Conservation (phyloP, 306 rosid genomes). For the Vigna trinervia region DNA sequence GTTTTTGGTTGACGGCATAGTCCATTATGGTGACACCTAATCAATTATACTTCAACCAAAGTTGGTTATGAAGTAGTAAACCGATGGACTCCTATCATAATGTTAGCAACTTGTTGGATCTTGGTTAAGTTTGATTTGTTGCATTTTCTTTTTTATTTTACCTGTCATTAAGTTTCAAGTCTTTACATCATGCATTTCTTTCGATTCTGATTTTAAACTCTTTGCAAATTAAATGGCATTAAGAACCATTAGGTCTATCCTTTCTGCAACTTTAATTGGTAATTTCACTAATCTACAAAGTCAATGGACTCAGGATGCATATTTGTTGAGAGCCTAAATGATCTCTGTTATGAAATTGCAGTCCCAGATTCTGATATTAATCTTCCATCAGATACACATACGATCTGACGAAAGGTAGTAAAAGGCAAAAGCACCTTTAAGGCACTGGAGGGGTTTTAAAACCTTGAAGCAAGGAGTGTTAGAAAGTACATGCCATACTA, state of each 20-base stretch:
- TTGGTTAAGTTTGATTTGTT: conserved; percentile 24
- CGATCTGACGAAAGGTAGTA: no score
- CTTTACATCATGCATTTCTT: conserved; percentile 11
- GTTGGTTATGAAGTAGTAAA: neutral
- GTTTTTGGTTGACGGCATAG: neutral
- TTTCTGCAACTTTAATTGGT: conserved; percentile 26
- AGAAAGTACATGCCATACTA: neutral
- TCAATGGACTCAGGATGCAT: conserved; percentile 23
- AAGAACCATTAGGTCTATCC: neutral
- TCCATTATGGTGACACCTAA: no score
- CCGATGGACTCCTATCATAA: neutral
- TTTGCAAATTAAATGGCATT: neutral
- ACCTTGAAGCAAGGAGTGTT: neutral
- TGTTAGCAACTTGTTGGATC: conserved; percentile 1
- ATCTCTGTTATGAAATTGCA: neutral
- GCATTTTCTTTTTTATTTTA: neutral
- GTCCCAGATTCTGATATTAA: no score
- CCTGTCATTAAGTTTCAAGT: conserved; percentile 17
- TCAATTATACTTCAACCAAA: no score
- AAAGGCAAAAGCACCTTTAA: neutral
- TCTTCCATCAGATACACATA: no score
- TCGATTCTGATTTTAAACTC: neutral
- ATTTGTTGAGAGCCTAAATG: neutral
- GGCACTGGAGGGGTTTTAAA: neutral
- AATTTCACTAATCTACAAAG: conserved; percentile 10